Base-by-base conservation (phyloP, 2,329 filamentous ascomycete genomes). In the Didymella segeticola region DNA sequence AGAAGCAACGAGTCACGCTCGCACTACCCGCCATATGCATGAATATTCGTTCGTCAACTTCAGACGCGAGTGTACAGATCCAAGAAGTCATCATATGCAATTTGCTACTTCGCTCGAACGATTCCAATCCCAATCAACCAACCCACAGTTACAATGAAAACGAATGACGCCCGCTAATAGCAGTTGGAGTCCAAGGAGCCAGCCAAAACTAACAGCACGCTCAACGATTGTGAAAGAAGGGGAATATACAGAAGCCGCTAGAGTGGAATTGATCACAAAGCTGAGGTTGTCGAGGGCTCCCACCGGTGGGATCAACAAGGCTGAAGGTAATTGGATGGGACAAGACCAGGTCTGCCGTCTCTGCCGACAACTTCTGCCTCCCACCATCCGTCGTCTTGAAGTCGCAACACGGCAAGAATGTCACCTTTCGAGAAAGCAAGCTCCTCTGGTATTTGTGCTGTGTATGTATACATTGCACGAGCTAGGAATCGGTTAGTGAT, bases 301-400 rank as follows among this genome's bases (percentile, higher is more conserved):
- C 14, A 19, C 30, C 27, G 43, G 43, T 20, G 26, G 25, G 33
- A 25, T 62, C 66, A 80, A 64, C 83, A 85, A 48, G 80, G 79
- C 73, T 88, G 85, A 50, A 89, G 70, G 67, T 89, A 89, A 72
- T 89, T 89, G 61, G 84, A 87, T 2, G 86, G 86, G 45, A 89
- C 86, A 62, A 89, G 75, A 20, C 86, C 86, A 14, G 82, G 74
- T 33, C 77, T 73, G 8, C 80, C 80, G 33, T 77, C 77, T 64
- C 80, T 82, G 17, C 88, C 87, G 38, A 93, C 90, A 33, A 97
- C 86, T 75, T 97, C 93, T 11, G 96, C 96, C 78, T 99, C 95
- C 95, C 96, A 99, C 95, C 95, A 99, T 17, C 95, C 95, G 71
- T 99, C 95, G 72, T 99, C 95, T 77, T 99, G 95, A 68, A 96